Evolutionary conservation across 345 rosid species (phyloP).

Genomic region (Melaleuca alternifolia): DNA sequence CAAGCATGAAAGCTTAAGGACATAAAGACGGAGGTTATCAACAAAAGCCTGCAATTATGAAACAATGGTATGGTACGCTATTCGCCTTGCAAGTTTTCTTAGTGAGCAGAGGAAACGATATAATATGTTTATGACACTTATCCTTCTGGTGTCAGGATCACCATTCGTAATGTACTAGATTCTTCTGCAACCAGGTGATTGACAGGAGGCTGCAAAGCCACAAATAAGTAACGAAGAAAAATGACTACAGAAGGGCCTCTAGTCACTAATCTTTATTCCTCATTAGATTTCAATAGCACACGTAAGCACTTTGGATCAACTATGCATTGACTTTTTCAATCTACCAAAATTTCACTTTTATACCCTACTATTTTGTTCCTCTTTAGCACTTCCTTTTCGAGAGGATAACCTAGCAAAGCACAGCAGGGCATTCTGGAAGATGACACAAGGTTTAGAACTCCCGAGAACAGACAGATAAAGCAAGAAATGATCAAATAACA

Average conservation of each 20-base stretch:
- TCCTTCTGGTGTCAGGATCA: not conserved
- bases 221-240: not conserved
- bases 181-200: not conserved
- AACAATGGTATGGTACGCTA: not conserved
- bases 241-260: not conserved
- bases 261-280: not conserved
- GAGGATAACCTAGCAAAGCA: not conserved
- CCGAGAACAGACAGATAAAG: not conserved
- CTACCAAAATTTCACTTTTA: no score
- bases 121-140: not conserved
- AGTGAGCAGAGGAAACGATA: not conserved
- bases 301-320: no score
- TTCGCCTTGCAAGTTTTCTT: not conserved
- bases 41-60: not conserved
- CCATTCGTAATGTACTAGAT: not conserved
- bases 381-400: not conserved
- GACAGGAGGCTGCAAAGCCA: not conserved
- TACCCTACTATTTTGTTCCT: not conserved
- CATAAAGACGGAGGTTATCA: not conserved
- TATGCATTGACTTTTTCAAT: no score
- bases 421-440: not conserved
- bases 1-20: not conserved
- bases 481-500: not conserved
- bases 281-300: not conserved
- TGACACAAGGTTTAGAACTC: not conserved